Percentiles rank a stretch among this genome's conserved stretches.
Evolutionary conservation across 768 basidiomycete genomes (phyloP).

Genomic region (Lentinula guzmanii): DNA sequence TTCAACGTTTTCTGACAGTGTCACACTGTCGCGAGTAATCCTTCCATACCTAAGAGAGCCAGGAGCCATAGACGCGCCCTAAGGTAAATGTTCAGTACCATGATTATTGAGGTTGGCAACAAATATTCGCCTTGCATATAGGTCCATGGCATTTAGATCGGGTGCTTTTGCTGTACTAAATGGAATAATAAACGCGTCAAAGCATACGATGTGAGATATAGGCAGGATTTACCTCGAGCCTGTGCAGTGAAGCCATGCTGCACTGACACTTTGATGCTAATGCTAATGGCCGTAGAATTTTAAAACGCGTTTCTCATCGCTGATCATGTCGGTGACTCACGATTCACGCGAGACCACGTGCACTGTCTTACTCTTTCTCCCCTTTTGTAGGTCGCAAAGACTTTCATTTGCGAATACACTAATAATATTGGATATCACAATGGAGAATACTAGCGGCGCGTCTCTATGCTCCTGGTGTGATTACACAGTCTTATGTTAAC

Average conservation of each 20-base stretch:
- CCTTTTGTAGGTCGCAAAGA: not conserved
- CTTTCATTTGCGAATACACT: no score
- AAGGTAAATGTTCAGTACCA: not conserved
- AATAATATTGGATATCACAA: conserved; percentile 8
- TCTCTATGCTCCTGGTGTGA: not conserved
- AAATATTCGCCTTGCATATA: conserved; percentile 15
- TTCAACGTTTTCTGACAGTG: conserved; percentile 56
- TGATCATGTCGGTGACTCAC: not conserved
- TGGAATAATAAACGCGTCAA: not conserved
- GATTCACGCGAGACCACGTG: not conserved
- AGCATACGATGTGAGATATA: not conserved
- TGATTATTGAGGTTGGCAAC: conserved; percentile 36
- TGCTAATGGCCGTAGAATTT: not conserved
- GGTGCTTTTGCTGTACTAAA: conserved; percentile 67
- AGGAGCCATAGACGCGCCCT: conserved; percentile 44
- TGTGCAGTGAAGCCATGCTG: not conserved
- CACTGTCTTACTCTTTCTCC: not conserved
- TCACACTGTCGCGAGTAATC: conserved; percentile 25
- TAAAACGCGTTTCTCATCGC: not conserved
- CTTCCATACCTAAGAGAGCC: conserved; percentile 66
- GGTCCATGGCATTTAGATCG: conserved; percentile 66
- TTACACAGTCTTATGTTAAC: not conserved
- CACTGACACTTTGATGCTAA: not conserved
- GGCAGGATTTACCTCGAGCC: not conserved
- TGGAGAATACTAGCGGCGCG: not conserved